phyloP scores from a whole-genome alignment of 805 yeast species.

The Ogataea parapolymorpha region DNA sequence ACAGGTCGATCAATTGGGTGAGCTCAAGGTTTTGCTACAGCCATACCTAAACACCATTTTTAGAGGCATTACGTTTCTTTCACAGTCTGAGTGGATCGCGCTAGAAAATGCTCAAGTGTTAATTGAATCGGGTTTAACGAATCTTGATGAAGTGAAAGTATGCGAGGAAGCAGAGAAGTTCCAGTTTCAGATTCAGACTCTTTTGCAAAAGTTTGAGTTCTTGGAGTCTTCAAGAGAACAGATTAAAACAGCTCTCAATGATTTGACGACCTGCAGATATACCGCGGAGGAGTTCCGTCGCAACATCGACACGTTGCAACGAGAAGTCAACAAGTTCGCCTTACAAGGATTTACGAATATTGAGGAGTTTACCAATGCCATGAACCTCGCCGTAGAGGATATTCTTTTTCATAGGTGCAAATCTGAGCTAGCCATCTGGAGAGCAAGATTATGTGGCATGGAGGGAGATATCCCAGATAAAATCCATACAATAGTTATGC shows the following conservation, averaged over 20 bases:
- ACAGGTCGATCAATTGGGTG: constrained; percentile 31
- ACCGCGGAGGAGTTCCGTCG: constrained; percentile 13
- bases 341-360: constrained; percentile 38
- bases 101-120: constrained; percentile 49
- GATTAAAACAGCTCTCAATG: constrained; percentile 22
- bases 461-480: constrained; percentile 37
- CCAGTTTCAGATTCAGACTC: constrained; percentile 29
- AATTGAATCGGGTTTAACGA: constrained; percentile 27
- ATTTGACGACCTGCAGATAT: constrained; percentile 30
- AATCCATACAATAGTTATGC: constrained; percentile 38
- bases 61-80: constrained; percentile 33
- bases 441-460: constrained; percentile 11
- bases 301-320: constrained; percentile 33
- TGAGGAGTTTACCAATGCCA: constrained; percentile 26
- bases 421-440: constrained; percentile 13
- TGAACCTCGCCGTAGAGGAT: constrained; percentile 34
- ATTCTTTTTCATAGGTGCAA: constrained; percentile 31
- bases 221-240: constrained; percentile 29
- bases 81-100: constrained; percentile 50
- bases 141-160: constrained; percentile 28
- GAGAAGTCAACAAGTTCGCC: constrained; percentile 32
- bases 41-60: constrained; percentile 29
- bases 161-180: constrained; percentile 32
- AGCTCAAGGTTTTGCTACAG: constrained; percentile 39
- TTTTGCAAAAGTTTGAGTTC: constrained; percentile 31